Percentiles rank a stretch among this genome's conserved stretches.
phyloP scores from a whole-genome alignment of 345 rosid genomes.

The Eucalyptus albens region DNA sequence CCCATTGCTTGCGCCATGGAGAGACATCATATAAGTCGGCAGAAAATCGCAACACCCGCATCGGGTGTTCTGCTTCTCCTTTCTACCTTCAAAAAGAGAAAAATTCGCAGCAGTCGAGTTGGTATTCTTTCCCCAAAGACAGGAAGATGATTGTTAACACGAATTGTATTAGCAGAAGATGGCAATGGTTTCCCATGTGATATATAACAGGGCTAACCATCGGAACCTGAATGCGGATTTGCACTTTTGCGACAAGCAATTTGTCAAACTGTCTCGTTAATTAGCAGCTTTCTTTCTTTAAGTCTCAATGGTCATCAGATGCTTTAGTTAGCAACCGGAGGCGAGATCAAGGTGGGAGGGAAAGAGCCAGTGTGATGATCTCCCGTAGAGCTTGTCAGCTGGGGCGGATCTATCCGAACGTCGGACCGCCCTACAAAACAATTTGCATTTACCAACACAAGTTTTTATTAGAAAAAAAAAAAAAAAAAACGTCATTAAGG shows the following conservation, averaged over 20 bases:
- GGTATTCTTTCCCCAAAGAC: neutral
- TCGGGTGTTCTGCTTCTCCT: neutral
- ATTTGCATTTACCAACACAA: neutral
- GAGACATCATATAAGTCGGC: neutral
- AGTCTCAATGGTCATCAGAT: neutral
- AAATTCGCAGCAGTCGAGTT: neutral
- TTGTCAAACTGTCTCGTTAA: neutral
- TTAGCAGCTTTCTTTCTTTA: no score
- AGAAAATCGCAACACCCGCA: neutral
- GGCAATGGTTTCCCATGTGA: neutral
- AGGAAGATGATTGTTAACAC: neutral
- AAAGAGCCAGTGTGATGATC: neutral
- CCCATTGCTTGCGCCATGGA: neutral
- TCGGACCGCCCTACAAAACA: neutral
- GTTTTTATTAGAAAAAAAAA: fast-evolving
- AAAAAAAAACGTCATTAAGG: neutral
- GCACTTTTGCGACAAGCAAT: neutral
- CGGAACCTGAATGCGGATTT: neutral
- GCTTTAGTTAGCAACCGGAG: neutral
- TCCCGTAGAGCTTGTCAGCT: neutral
- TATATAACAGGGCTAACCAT: neutral
- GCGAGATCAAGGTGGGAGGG: no score
- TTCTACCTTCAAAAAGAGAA: neutral
- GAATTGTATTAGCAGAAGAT: neutral
- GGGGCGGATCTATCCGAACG: neutral